Conservation (phyloP, 2,329 filamentous ascomycete species). For the Monilinia polystroma region DNA sequence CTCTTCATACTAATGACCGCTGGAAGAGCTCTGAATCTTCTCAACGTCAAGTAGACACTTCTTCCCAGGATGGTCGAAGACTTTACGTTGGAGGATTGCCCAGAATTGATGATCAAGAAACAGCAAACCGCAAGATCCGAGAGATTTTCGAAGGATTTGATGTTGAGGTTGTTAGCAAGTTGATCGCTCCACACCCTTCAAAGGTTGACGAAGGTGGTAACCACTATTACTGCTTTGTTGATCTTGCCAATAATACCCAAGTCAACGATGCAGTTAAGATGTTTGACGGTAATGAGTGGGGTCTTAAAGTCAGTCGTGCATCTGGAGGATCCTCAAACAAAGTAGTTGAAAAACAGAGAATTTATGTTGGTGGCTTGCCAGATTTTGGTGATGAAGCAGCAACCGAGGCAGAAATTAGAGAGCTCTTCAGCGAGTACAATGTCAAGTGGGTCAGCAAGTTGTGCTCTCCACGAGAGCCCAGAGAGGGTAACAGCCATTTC, state of each 20-base stretch:
- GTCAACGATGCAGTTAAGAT: constrained; percentile 51
- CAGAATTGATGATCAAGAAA: constrained; percentile 49
- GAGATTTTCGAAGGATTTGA: constrained; percentile 50
- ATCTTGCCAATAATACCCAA: constrained; percentile 56
- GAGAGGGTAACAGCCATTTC: constrained; percentile 57
- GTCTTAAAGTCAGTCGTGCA: constrained; percentile 29
- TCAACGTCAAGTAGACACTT: constrained; percentile 23
- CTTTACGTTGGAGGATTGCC: constrained; percentile 53
- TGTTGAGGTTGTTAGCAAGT: constrained; percentile 42
- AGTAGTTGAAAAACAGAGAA: constrained; percentile 42
- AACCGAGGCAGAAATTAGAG: constrained; percentile 47
- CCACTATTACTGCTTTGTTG: constrained; percentile 66
- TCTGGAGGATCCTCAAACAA: constrained; percentile 29
- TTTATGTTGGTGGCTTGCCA: constrained; percentile 53
- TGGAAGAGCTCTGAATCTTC: constrained; percentile 33
- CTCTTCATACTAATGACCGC: constrained; percentile 28
- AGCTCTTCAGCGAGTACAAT: constrained; percentile 49
- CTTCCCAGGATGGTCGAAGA: constrained; percentile 43
- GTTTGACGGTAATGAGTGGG: constrained; percentile 38
- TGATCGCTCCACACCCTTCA: constrained; percentile 57
- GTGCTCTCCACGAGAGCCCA: constrained; percentile 56
- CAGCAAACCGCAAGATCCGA: constrained; percentile 48
- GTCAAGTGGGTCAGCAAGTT: constrained; percentile 42
- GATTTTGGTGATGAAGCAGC: constrained; percentile 50
- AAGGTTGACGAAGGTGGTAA: constrained; percentile 53